Conservation (phyloP, 345 rosid species). For the Eucalyptus shirleyi region DNA sequence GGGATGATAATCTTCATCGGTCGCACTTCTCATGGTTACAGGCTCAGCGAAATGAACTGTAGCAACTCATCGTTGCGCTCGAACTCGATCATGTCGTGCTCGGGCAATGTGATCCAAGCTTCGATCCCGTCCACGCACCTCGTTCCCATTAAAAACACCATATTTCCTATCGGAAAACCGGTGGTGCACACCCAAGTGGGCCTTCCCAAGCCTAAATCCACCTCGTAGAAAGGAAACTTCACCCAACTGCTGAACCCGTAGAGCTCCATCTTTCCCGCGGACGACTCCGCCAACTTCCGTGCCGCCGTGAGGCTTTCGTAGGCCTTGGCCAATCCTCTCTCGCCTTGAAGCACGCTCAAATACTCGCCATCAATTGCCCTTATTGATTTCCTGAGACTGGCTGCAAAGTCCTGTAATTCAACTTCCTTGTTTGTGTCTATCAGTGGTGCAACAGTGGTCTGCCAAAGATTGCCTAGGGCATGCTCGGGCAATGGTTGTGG, state of each 20-base stretch:
- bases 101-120: neutral
- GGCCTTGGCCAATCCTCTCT: neutral
- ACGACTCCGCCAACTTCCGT: neutral
- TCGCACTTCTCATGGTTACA: neutral
- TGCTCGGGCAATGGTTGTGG: conserved; percentile 1
- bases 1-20: neutral
- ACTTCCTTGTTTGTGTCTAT: neutral
- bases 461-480: conserved; percentile 4
- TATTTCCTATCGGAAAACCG: neutral
- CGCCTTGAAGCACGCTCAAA: neutral
- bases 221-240: neutral
- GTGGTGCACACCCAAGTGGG: neutral
- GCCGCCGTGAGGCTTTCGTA: neutral
- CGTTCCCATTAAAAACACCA: neutral
- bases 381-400: neutral
- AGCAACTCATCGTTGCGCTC: neutral
- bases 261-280: neutral
- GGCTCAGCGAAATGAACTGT: neutral
- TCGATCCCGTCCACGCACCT: neutral
- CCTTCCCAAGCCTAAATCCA: neutral
- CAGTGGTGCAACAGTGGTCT: neutral
- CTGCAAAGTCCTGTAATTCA: neutral
- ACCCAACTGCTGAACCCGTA: neutral
- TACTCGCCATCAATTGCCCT: neutral
- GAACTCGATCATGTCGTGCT: neutral